phyloP scores from a whole-genome alignment of 345 rosid species.

The Leavenworthia alabamica region DNA sequence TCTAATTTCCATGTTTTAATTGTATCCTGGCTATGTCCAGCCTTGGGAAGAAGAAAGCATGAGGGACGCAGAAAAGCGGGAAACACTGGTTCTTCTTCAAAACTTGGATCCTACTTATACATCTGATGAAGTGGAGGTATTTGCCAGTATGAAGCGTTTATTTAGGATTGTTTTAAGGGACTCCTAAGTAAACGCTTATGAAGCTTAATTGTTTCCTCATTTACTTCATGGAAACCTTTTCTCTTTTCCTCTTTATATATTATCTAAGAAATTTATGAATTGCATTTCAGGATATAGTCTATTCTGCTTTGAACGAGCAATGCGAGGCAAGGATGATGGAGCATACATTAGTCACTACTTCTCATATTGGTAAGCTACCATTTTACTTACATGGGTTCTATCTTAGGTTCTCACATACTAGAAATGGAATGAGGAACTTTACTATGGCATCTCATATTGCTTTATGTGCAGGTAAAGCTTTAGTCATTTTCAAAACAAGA shows the following conservation, averaged over 20 bases:
- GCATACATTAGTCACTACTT: conserved; percentile 38
- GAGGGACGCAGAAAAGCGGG: conserved; percentile 42
- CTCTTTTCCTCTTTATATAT: conserved; percentile 1
- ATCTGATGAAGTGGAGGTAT: conserved; percentile 70
- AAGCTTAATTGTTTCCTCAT: background rate
- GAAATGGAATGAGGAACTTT: background rate
- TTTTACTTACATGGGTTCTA: background rate
- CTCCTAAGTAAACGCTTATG: background rate
- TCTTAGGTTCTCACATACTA: conserved; percentile 1
- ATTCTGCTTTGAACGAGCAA: conserved; percentile 51
- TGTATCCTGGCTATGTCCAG: conserved; percentile 32
- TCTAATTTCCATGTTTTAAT: background rate
- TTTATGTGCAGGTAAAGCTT: conserved; percentile 60
- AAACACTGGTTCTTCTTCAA: conserved; percentile 57
- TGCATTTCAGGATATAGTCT: conserved; percentile 51
- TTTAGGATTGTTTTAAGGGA: too few relatives aligned
- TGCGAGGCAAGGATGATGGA: conserved; percentile 68
- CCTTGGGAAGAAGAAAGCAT: conserved; percentile 74
- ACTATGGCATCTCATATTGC: conserved; percentile 5
- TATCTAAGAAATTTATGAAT: background rate
- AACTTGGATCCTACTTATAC: conserved; percentile 70
- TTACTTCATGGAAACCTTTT: background rate
- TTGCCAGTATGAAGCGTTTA: background rate
- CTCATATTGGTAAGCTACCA: conserved; percentile 50
- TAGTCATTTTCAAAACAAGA: conserved; percentile 56